These are phyloP conservation scores for Plantago ovata DNA, from an alignment of 257 asterid species.

Conservation along the genomic window DNA sequence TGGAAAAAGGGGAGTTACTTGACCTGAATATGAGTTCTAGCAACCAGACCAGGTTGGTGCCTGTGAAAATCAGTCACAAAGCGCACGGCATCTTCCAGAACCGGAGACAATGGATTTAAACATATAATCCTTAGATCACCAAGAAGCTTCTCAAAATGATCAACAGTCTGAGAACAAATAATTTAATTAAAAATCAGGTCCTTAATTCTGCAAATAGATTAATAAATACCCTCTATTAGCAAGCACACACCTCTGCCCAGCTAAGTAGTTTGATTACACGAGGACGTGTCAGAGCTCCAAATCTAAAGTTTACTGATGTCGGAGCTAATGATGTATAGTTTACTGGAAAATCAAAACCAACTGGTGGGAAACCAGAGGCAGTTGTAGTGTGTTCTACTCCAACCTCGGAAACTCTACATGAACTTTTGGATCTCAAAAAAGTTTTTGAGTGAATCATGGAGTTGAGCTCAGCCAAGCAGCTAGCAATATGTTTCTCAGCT, in stretches of 20 bases:
- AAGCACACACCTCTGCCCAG: conserved; percentile 73
- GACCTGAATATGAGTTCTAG: conserved; percentile 93
- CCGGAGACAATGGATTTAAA: conserved; percentile 65
- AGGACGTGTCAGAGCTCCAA: conserved; percentile 94
- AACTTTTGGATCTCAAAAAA: conserved; percentile 40
- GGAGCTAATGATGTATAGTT: neutral
- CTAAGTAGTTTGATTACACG: conserved; percentile 76
- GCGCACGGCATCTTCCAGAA: conserved; percentile 63
- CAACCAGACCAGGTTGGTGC: conserved; percentile 77
- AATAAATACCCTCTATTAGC: conserved; percentile 1
- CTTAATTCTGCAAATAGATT: conserved; percentile 7
- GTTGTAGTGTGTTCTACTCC: conserved; percentile 57
- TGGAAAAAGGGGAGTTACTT: no score
- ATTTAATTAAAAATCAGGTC: conserved; percentile 4
- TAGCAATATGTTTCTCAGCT: conserved; percentile 73
- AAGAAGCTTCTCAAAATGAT: conserved; percentile 92
- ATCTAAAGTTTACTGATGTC: conserved; percentile 70
- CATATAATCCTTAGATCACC: conserved; percentile 74
- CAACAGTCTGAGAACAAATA: conserved; percentile 51
- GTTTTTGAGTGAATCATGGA: conserved; percentile 66
- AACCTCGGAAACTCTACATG: conserved; percentile 15
- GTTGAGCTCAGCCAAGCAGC: conserved; percentile 79
- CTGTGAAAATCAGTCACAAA: conserved; percentile 78
- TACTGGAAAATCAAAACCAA: conserved; percentile 67
- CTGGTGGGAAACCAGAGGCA: conserved; percentile 87